Conservation (phyloP, 2,329 filamentous ascomycete species). For the Calonectria fujianensis region DNA sequence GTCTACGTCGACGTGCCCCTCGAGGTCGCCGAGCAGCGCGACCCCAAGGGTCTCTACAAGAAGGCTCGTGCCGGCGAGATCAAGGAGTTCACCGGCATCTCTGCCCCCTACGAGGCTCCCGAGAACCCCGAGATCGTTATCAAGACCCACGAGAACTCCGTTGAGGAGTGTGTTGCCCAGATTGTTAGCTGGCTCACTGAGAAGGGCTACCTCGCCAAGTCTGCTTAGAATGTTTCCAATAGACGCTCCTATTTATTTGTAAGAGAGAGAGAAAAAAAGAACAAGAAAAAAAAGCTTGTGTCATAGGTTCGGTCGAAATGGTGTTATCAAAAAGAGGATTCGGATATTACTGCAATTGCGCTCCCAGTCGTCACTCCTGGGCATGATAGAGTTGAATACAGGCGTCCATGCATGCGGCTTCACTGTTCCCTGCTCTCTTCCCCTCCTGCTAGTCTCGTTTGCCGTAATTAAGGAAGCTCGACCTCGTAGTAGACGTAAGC, state of each 20-base stretch:
- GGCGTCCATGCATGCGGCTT: constrained; percentile 52
- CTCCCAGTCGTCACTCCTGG: constrained; percentile 49
- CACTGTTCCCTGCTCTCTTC: constrained; percentile 37
- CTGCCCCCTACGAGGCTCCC: constrained; percentile 95
- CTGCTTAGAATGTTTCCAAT: constrained; percentile 42
- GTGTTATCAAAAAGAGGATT: constrained; percentile 48
- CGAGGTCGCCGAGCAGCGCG: constrained; percentile 93
- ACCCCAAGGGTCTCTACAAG: constrained; percentile 98
- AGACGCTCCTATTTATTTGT: constrained; percentile 19
- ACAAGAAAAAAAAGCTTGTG: constrained; percentile 19
- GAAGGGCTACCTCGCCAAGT: constrained; percentile 71
- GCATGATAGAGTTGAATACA: constrained; percentile 56
- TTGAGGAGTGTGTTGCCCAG: constrained; percentile 91
- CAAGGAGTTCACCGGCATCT: constrained; percentile 97
- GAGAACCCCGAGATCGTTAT: constrained; percentile 91
- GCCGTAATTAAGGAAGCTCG: constrained; percentile 75
- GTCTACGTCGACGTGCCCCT: constrained; percentile 94
- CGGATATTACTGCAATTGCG: constrained; percentile 54
- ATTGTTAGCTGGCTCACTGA: constrained; percentile 87
- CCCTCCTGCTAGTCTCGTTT: constrained; percentile 21
- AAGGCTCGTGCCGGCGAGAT: constrained; percentile 95
- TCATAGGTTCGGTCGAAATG: constrained; percentile 36
- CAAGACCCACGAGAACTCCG: constrained; percentile 85
- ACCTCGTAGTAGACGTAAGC: constrained; percentile 99
- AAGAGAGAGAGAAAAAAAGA: constrained; percentile 12